These are phyloP conservation scores for Geranomyces variabilis DNA, from an alignment of 192 early-diverging fungal species.

Conservation along the genomic window DNA sequence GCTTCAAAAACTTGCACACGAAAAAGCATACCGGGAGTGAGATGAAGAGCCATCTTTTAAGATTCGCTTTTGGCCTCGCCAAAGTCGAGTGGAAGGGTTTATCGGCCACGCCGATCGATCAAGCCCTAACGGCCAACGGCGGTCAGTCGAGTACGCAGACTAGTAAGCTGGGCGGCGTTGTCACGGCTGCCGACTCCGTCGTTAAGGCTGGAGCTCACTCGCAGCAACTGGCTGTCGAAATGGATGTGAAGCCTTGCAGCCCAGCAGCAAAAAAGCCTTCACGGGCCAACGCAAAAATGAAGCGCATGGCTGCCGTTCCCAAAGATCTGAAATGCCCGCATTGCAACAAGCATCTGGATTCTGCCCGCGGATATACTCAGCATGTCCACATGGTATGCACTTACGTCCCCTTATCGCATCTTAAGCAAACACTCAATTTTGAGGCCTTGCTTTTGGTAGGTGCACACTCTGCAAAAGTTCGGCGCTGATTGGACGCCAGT, in stretches of 20 bases:
- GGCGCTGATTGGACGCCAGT: conserved; percentile 47
- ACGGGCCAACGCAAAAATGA: conserved; percentile 16
- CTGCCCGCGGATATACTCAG: conserved; percentile 45
- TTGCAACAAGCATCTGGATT: conserved; percentile 47
- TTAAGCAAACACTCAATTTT: neutral
- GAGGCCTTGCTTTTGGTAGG: neutral
- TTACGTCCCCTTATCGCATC: neutral
- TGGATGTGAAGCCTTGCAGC: conserved; percentile 9
- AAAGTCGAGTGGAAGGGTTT: conserved; percentile 24
- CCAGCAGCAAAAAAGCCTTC: conserved; percentile 10
- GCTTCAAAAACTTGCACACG: conserved; percentile 58
- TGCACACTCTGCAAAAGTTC: conserved; percentile 53
- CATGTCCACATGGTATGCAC: conserved; percentile 50
- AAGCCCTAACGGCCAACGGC: neutral
- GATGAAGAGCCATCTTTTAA: conserved; percentile 52
- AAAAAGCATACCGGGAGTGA: conserved; percentile 41
- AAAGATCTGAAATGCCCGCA: conserved; percentile 45
- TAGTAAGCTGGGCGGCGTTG: too few species aligned
- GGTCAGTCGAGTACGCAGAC: neutral
- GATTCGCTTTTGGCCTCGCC: conserved; percentile 37
- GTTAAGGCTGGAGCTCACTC: too few species aligned
- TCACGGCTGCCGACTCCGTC: too few species aligned
- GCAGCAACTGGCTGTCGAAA: too few species aligned
- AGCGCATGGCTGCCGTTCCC: conserved; percentile 32
- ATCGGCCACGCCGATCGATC: conserved; percentile 12